These are phyloP conservation scores for Monosporascus sp. DNA, from an alignment of 2,329 filamentous ascomycete genomes.

Conservation along the genomic window DNA sequence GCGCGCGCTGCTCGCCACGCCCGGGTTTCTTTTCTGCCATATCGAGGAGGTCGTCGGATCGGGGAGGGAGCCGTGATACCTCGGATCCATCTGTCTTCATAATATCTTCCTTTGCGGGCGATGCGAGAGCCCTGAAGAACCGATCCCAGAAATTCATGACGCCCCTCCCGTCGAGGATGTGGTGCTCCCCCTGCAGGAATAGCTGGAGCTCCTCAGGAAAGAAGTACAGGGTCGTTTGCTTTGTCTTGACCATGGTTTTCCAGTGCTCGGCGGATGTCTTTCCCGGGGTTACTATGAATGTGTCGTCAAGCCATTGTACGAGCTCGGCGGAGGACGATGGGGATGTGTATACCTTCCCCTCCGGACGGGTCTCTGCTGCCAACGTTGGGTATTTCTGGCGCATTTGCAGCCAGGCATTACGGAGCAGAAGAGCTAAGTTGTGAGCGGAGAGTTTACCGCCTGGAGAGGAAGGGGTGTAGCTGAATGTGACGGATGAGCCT, in stretches of 20 bases:
- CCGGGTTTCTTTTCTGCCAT: conserved; percentile 4
- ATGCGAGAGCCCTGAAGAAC: conserved; percentile 5
- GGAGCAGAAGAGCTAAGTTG: conserved; percentile 1
- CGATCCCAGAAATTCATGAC: conserved; percentile 10
- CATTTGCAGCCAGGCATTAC: conserved; percentile 6
- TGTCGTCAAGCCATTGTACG: conserved; percentile 4
- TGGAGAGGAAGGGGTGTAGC: conserved; percentile 1
- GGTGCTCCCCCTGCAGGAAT: conserved; percentile 8
- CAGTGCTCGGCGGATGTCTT: conserved; percentile 4
- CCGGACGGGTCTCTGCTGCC: conserved; percentile 4
- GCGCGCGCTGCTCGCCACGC: conserved; percentile 6
- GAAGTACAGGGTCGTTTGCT: conserved; percentile 6
- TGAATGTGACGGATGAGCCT: conserved; percentile 5
- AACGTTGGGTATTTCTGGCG: conserved; percentile 6
- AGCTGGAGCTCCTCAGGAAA: conserved; percentile 5
- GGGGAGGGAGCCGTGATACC: conserved; percentile 4
- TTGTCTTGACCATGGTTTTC: conserved; percentile 7
- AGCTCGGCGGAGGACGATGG: conserved; percentile 5
- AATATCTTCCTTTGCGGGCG: neutral
- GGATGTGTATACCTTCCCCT: conserved; percentile 7
- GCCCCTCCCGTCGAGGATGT: conserved; percentile 7
- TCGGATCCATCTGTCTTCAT: conserved; percentile 4
- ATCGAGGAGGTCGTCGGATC: conserved; percentile 8
- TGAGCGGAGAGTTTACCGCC: neutral
- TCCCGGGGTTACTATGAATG: conserved; percentile 5